These are phyloP conservation scores for Pyrenophora teres DNA, from an alignment of 2,329 filamentous ascomycete species.

Conservation along the genomic window DNA sequence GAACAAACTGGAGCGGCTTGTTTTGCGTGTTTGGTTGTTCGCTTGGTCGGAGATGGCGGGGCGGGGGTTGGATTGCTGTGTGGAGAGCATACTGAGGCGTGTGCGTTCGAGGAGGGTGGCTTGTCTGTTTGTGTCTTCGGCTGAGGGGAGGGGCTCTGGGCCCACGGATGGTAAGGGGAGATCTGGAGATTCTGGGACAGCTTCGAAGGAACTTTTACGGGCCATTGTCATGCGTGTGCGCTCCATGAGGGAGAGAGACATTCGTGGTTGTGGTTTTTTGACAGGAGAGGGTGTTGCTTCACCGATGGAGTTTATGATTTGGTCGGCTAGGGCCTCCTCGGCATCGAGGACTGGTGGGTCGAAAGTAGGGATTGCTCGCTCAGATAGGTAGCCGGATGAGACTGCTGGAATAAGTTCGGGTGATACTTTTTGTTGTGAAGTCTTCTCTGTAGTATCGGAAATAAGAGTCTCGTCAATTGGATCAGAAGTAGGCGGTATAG, in stretches of 20 bases:
- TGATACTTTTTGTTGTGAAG: constrained; percentile 1
- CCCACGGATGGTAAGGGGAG: constrained; percentile 18
- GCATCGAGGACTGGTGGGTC: constrained; percentile 25
- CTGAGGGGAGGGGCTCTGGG: constrained; percentile 18
- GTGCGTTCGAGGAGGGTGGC: constrained; percentile 72
- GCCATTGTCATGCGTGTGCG: constrained; percentile 55
- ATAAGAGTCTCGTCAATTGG: background rate
- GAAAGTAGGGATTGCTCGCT: constrained; percentile 21
- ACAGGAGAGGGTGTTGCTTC: constrained; percentile 49
- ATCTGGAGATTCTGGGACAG: constrained; percentile 32
- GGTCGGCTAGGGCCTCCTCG: constrained; percentile 44
- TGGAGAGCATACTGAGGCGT: constrained; percentile 75
- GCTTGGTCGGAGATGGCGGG: constrained; percentile 12
- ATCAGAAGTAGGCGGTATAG: constrained; percentile 16
- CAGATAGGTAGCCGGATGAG: constrained; percentile 22
- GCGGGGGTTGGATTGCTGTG: constrained; percentile 47
- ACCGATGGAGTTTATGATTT: constrained; percentile 48
- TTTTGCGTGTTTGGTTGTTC: constrained; percentile 28
- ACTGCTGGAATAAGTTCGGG: constrained; percentile 17
- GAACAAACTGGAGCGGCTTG: constrained; percentile 41
- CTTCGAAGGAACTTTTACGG: constrained; percentile 33
- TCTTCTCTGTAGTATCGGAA: background rate
- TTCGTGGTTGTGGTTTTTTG: constrained; percentile 45
- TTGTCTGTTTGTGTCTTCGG: constrained; percentile 29
- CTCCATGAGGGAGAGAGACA: constrained; percentile 53